Conservation (phyloP, 2,329 filamentous ascomycete genomes). For the Diplodia intermedia region DNA sequence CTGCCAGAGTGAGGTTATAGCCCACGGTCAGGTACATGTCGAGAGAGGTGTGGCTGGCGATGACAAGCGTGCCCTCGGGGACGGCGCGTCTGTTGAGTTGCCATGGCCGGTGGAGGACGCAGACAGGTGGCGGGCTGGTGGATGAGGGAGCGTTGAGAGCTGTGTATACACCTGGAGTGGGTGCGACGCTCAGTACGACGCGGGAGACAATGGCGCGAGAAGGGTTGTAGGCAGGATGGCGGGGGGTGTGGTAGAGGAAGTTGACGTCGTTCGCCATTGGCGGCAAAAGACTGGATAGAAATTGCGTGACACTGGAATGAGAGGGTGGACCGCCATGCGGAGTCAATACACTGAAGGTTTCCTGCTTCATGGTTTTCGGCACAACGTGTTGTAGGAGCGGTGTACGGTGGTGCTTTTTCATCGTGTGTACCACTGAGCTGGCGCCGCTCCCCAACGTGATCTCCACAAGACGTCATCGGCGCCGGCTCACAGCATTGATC, state of each 20-base stretch:
- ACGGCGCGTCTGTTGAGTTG: slow-evolving; percentile 42
- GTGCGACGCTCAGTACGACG: slow-evolving; percentile 44
- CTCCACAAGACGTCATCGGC: slow-evolving; percentile 12
- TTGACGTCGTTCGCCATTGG: slow-evolving; percentile 44
- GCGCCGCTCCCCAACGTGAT: background rate
- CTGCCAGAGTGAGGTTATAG: slow-evolving; percentile 47
- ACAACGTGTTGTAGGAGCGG: background rate
- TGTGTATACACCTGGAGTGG: slow-evolving; percentile 43
- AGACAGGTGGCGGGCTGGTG: slow-evolving; percentile 35
- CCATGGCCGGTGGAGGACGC: slow-evolving; percentile 45
- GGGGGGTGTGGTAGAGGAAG: slow-evolving; percentile 45
- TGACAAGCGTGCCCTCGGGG: slow-evolving; percentile 41
- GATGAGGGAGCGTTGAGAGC: slow-evolving; percentile 37
- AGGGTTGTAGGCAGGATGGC: slow-evolving; percentile 33
- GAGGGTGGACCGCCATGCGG: background rate
- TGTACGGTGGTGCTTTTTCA: background rate
- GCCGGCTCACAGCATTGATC: background rate
- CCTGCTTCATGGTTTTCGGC: slow-evolving; percentile 8
- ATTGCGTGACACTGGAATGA: slow-evolving; percentile 36
- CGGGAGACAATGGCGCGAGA: slow-evolving; percentile 43
- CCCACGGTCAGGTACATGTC: slow-evolving; percentile 50
- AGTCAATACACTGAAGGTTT: background rate
- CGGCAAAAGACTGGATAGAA: slow-evolving; percentile 43
- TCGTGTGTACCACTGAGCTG: background rate
- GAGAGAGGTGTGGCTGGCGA: slow-evolving; percentile 48